These are phyloP conservation scores for Pelargonium cotyledonis DNA, from an alignment of 441 rosid genomes.

Conservation along the genomic window DNA sequence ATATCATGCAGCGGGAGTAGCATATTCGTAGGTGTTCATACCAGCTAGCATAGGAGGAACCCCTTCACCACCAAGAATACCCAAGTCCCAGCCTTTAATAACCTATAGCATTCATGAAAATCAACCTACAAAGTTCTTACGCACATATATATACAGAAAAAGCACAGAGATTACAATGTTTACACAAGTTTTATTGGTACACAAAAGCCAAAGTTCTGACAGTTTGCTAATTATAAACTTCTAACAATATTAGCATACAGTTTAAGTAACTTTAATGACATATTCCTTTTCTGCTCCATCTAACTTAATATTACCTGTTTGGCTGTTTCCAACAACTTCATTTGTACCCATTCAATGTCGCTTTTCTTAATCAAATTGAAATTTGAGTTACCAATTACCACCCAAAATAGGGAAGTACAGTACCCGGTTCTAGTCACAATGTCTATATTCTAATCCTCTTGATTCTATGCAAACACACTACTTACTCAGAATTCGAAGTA, in stretches of 20 bases:
- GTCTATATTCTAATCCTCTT: no score
- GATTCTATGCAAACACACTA: not conserved
- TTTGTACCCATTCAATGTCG: not conserved
- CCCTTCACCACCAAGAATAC: conserved; percentile 78
- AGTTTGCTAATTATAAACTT: no score
- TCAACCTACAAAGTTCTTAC: not conserved
- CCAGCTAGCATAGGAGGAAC: conserved; percentile 88
- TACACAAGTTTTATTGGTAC: no score
- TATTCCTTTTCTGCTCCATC: not conserved
- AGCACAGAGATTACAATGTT: no score
- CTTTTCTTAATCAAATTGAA: not conserved
- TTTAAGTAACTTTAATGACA: not conserved
- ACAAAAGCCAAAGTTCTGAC: no score
- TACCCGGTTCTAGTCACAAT: not conserved
- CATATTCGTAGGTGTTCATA: conserved; percentile 14
- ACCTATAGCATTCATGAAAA: conserved; percentile 35
- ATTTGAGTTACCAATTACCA: not conserved
- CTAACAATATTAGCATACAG: not conserved
- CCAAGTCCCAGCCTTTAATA: conserved; percentile 88
- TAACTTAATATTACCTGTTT: not conserved
- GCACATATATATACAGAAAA: not conserved
- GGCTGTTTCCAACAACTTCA: no score
- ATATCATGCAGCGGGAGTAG: not conserved
- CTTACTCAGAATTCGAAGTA: not conserved
- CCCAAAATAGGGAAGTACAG: not conserved